These are phyloP conservation scores for Malassezia sp. DNA, from an alignment of 1,284 basidiomycete species.

Conservation along the genomic window DNA sequence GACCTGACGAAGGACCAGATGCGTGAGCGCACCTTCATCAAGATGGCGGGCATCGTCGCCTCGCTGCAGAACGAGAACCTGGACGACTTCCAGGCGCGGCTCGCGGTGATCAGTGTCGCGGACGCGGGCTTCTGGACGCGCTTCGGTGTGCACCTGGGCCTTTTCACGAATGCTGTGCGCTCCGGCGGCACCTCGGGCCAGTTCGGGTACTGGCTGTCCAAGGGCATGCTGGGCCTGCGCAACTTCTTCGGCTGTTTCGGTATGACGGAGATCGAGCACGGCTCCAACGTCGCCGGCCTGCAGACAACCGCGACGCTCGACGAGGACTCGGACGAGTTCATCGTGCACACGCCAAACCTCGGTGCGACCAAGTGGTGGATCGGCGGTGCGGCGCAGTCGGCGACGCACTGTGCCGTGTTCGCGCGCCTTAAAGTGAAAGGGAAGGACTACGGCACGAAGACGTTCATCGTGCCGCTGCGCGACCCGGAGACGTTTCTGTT, in stretches of 20 bases:
- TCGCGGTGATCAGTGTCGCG: conserved; percentile 49
- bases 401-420: conserved; percentile 54
- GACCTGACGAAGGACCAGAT: conserved; percentile 53
- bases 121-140: conserved; percentile 54
- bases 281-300: conserved; percentile 54
- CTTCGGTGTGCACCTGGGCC: conserved; percentile 53
- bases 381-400: conserved; percentile 54
- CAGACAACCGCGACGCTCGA: conserved; percentile 56
- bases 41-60: conserved; percentile 33
- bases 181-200: conserved; percentile 44
- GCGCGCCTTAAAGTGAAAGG: conserved; percentile 53
- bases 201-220: conserved; percentile 53
- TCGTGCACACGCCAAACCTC: conserved; percentile 51
- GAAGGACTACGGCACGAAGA: conserved; percentile 53
- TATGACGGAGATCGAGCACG: conserved; percentile 52
- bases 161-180: conserved; percentile 49
- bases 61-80: conserved; percentile 39
- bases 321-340: conserved; percentile 51
- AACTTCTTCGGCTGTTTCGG: conserved; percentile 55
- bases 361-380: conserved; percentile 49
- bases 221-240: conserved; percentile 52
- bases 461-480: conserved; percentile 53
- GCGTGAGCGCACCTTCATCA: conserved; percentile 42
- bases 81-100: conserved; percentile 50
- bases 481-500: conserved; percentile 50